These are phyloP conservation scores for Thielaviopsis punctulata DNA, from an alignment of 2,329 filamentous ascomycete species.

Conservation along the genomic window DNA sequence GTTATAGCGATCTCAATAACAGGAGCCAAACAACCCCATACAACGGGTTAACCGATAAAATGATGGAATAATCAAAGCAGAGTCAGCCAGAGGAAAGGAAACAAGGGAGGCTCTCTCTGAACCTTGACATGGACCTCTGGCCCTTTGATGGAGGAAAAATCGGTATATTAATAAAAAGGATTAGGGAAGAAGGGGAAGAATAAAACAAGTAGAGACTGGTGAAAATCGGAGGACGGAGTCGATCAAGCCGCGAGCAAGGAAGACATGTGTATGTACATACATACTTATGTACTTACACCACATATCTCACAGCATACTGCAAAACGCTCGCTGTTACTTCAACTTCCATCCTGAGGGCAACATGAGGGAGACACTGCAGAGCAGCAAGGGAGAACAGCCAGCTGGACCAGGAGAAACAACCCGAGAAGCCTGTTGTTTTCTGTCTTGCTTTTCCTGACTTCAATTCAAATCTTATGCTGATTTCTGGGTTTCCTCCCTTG, in stretches of 20 bases:
- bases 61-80: neutral
- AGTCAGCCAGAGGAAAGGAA: neutral
- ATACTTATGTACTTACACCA: no score
- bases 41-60: neutral
- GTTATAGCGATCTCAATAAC: conserved; percentile 9
- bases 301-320: no score
- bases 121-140: no score
- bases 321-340: no score
- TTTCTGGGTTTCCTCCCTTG: no score
- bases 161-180: neutral
- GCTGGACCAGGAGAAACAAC: no score
- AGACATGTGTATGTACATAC: neutral
- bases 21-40: neutral
- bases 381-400: no score
- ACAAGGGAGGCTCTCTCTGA: neutral
- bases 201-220: conserved; percentile 1
- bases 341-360: no score
- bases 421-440: no score
- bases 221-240: conserved; percentile 3
- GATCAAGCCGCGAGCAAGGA: conserved; percentile 1
- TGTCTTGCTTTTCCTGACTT: no score
- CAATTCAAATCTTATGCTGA: no score
- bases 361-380: no score
- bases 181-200: neutral
- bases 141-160: neutral